phyloP scores from a whole-genome alignment of 495 filamentous ascomycete genomes.

The Xylaria sp. region DNA sequence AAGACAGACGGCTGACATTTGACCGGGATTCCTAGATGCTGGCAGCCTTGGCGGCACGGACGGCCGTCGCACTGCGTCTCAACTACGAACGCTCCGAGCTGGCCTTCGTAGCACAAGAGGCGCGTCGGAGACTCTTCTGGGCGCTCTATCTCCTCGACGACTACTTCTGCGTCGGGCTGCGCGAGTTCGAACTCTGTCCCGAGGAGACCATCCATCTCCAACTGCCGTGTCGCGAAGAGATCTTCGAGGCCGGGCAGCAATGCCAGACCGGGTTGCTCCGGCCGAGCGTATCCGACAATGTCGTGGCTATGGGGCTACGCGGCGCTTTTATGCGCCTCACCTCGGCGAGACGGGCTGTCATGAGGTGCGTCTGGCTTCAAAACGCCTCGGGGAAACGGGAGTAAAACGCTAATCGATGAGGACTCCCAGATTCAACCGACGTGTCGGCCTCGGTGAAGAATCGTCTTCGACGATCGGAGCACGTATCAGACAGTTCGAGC shows the following conservation, averaged over 20 bases:
- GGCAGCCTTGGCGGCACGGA: slow-evolving; percentile 38
- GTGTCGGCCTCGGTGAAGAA: slow-evolving; percentile 35
- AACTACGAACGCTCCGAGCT: slow-evolving; percentile 42
- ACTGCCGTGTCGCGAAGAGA: slow-evolving; percentile 39
- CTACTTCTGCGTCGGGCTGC: slow-evolving; percentile 39
- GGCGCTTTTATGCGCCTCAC: slow-evolving; percentile 36
- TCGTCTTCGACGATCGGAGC: slow-evolving; percentile 31
- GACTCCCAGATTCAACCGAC: slow-evolving; percentile 30
- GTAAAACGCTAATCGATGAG: neutral
- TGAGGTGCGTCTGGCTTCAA: slow-evolving; percentile 29
- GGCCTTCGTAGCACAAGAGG: slow-evolving; percentile 39
- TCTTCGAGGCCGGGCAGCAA: slow-evolving; percentile 34
- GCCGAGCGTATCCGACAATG: slow-evolving; percentile 20
- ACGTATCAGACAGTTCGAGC: slow-evolving; percentile 33
- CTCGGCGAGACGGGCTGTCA: slow-evolving; percentile 34
- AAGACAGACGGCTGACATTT: neutral
- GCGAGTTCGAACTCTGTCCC: slow-evolving; percentile 40
- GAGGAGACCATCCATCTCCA: slow-evolving; percentile 41
- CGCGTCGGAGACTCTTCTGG: slow-evolving; percentile 41
- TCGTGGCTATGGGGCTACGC: slow-evolving; percentile 30
- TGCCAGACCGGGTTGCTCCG: slow-evolving; percentile 32
- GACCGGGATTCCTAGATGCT: slow-evolving; percentile 29
- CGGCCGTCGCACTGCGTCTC: slow-evolving; percentile 37
- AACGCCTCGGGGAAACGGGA: neutral
- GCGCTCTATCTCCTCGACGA: slow-evolving; percentile 39